Conservation (phyloP, 768 basidiomycete genomes). For the Thelephora aurantiotincta region DNA sequence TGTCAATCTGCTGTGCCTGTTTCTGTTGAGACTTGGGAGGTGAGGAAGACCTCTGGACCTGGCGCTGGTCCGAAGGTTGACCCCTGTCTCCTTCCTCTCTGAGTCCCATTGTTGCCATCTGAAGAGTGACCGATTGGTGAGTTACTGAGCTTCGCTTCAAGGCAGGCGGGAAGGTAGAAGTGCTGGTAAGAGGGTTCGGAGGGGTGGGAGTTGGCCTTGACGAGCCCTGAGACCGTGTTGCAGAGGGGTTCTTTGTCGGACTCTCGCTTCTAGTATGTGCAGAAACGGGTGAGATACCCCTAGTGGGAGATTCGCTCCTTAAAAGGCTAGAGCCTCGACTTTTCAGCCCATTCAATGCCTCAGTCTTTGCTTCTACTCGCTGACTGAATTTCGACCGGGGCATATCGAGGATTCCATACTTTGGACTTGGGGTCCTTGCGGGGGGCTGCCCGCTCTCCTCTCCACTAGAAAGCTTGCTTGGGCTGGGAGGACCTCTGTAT, state of each 20-base stretch:
- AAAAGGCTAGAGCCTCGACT: conserved; percentile 5
- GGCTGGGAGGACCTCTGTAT: too few species aligned
- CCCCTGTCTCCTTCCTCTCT: background rate
- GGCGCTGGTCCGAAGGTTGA: background rate
- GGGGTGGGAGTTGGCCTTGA: background rate
- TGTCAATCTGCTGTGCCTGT: too few species aligned
- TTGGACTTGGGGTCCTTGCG: conserved; percentile 17
- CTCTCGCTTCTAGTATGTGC: conserved; percentile 17
- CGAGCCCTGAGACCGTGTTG: conserved; percentile 5
- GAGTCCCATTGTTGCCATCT: background rate
- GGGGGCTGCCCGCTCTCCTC: too few species aligned
- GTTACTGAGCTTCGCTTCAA: too few species aligned
- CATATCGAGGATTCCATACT: conserved; percentile 30
- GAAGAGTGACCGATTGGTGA: background rate
- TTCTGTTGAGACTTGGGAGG: too few species aligned
- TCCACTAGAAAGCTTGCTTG: too few species aligned
- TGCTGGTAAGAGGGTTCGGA: too few species aligned
- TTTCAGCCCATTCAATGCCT: conserved; percentile 3
- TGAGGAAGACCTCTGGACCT: background rate
- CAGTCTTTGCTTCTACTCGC: conserved; percentile 2
- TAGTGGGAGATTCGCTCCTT: conserved; percentile 3
- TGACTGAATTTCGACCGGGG: conserved; percentile 17
- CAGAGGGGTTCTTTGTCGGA: conserved; percentile 8
- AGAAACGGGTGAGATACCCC: conserved; percentile 16
- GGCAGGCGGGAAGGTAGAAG: background rate